These are phyloP conservation scores for Salix brachista DNA, from an alignment of 345 rosid species.

Conservation along the genomic window DNA sequence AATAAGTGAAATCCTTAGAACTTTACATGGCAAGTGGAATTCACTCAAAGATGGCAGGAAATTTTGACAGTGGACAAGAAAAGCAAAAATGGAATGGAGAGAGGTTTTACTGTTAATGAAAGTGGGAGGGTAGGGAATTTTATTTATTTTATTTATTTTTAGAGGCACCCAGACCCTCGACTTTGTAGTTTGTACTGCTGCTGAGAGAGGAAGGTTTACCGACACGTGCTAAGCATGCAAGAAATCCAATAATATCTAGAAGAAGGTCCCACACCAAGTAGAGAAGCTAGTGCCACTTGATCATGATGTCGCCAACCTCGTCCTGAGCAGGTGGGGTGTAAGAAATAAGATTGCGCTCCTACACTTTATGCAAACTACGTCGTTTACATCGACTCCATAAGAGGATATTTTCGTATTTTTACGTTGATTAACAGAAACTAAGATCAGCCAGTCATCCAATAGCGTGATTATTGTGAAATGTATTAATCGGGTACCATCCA, in stretches of 20 bases:
- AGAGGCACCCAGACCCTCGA: too few species aligned
- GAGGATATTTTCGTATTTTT: too few species aligned
- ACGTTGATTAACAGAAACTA: too few species aligned
- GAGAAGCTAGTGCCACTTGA: conserved; percentile 22
- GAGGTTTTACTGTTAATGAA: too few species aligned
- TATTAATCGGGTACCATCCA: too few species aligned
- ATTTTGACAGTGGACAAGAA: background rate
- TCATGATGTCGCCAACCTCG: conserved; percentile 36
- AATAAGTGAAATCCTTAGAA: background rate
- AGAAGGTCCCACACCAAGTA: conserved; percentile 14
- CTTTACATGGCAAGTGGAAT: background rate
- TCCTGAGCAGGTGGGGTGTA: conserved; percentile 21
- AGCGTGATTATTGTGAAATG: too few species aligned
- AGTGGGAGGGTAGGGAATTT: too few species aligned
- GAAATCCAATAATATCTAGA: background rate
- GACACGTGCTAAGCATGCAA: conserved; percentile 37
- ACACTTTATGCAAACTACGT: conserved; percentile 6
- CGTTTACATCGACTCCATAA: background rate
- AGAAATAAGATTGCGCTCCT: background rate
- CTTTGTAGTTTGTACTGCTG: too few species aligned
- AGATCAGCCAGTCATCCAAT: too few species aligned
- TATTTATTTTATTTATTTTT: too few species aligned
- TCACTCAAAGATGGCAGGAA: background rate
- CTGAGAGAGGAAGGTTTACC: too few species aligned
- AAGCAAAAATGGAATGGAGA: too few species aligned